Percentiles rank a stretch among this genome's conserved stretches.
phyloP scores from a whole-genome alignment of 2,329 filamentous ascomycete genomes.

The Claviceps citrina region DNA sequence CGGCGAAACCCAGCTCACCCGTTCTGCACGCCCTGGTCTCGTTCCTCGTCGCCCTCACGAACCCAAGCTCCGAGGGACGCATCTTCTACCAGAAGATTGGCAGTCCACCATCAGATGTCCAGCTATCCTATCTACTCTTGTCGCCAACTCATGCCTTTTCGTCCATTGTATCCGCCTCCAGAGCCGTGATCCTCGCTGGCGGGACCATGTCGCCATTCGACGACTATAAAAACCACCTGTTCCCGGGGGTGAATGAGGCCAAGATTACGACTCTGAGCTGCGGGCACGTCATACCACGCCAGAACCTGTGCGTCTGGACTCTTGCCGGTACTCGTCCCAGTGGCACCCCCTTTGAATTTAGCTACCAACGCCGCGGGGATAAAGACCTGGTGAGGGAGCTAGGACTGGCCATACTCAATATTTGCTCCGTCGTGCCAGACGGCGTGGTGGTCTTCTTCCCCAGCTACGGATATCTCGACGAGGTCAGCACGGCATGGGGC shows the following conservation, averaged over 20 bases:
- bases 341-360: constrained; percentile 61
- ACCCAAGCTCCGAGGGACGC: constrained; percentile 58
- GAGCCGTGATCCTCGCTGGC: constrained; percentile 79
- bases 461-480: constrained; percentile 78
- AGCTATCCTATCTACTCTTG: constrained; percentile 71
- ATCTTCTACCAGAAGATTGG: constrained; percentile 44
- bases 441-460: constrained; percentile 92
- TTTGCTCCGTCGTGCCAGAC: constrained; percentile 64
- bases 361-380: constrained; percentile 62
- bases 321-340: constrained; percentile 33
- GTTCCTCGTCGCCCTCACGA: constrained; percentile 69
- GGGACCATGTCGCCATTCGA: constrained; percentile 96
- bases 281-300: constrained; percentile 77
- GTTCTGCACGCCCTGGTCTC: constrained; percentile 40
- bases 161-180: constrained; percentile 67
- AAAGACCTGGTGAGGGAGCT: constrained; percentile 56
- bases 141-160: constrained; percentile 86
- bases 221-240: constrained; percentile 76
- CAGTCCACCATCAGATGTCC: constrained; percentile 29
- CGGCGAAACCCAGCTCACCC: constrained; percentile 22
- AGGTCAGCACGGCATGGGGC: constrained; percentile 50
- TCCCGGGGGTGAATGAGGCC: constrained; percentile 51
- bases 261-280: constrained; percentile 74
- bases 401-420: constrained; percentile 54
- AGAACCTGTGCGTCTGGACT: constrained; percentile 67